Base-by-base conservation (phyloP, 495 filamentous ascomycete genomes). In the Aspergillus mulundensis region DNA sequence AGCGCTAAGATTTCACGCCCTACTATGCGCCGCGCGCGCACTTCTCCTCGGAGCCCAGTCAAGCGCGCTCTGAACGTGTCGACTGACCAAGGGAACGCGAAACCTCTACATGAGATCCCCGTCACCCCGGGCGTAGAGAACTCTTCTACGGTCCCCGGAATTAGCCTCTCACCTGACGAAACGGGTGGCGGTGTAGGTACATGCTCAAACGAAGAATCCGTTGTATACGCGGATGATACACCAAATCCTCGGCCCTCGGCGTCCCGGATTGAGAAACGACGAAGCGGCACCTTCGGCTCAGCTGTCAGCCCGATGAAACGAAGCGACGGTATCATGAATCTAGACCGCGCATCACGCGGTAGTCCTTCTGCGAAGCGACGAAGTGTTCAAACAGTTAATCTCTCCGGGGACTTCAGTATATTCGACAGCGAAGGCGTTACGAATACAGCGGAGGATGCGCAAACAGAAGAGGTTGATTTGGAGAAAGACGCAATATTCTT, bases 261-360 rank as follows among this genome's bases (percentile, higher is more conserved):
- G 44, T 81, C 51, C 21, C 71, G 75, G 16, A 67, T 77, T 16
- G 76, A 79, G 55, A 79, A 79, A 60, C 67, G 76, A 41, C 70
- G 73, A 12, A 79, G 74, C 60, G 76, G 73, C 5, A 76, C 71
- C 10, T 75, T 78, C 49, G 72, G 67, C 19, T 73, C 85, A 15
- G 84, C 87, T 44, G 84, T 87, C 25, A 97, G 93, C 66, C 94
- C 94, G 0, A 72, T 98, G 42, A 97, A 97, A 73, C 84, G 95
- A 46, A 95, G 85, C 62, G 94, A 98, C 69, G 87, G 88, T 6
- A 86, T 87, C 14, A 94, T 95, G 88, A 88, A 89, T 63, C 69
- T 95, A 14, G 93, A 95, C 59, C 85, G 87, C 47, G 73, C 84
- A 15, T 83, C 78, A 55, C 75, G 86, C n/a, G 89, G 86, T 34